A percentile compares a stretch with the other conserved stretches of the same genome.
Evolutionary conservation across 345 rosid species (phyloP).

Genomic region (Viola odorata): DNA sequence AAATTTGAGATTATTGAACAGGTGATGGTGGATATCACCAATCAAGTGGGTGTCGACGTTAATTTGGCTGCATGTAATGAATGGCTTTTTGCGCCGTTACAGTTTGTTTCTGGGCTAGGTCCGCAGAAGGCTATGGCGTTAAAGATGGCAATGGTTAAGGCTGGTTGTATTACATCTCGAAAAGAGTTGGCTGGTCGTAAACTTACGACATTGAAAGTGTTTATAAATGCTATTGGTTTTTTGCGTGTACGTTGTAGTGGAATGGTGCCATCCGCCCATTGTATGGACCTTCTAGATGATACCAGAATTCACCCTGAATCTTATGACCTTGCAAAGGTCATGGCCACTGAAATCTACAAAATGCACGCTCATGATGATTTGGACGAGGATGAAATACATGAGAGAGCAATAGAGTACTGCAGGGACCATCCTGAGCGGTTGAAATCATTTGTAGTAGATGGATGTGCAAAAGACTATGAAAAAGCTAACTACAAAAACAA

Average conservation of each 20-base stretch:
- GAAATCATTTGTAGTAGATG: constrained; percentile 50
- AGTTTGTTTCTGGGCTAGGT: constrained; percentile 92
- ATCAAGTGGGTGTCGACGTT: constrained; percentile 91
- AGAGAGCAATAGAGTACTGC: constrained; percentile 96
- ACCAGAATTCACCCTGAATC: constrained; percentile 98
- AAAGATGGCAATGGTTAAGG: constrained; percentile 85
- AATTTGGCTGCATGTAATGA: constrained; percentile 89
- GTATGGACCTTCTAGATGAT: constrained; percentile 90
- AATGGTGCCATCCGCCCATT: constrained; percentile 82
- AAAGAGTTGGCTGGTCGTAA: constrained; percentile 71
- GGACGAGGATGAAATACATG: constrained; percentile 88
- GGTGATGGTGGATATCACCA: constrained; percentile 86
- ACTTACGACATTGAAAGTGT: constrained; percentile 82
- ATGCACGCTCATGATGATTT: constrained; percentile 62
- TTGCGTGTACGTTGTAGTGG: constrained; percentile 92
- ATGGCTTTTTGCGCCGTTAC: constrained; percentile 89
- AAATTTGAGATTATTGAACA: constrained; percentile 87
- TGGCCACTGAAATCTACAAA: constrained; percentile 83
- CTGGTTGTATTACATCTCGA: constrained; percentile 81
- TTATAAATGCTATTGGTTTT: constrained; percentile 89
- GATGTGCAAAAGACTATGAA: constrained; percentile 46
- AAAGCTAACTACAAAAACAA: constrained; percentile 53
- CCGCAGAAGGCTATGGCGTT: constrained; percentile 92
- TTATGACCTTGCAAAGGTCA: constrained; percentile 75
- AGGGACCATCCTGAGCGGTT: constrained; percentile 72